Evolutionary conservation across 164 flowering plant species (phyloP).

Genomic region (Pachysandra terminalis): DNA sequence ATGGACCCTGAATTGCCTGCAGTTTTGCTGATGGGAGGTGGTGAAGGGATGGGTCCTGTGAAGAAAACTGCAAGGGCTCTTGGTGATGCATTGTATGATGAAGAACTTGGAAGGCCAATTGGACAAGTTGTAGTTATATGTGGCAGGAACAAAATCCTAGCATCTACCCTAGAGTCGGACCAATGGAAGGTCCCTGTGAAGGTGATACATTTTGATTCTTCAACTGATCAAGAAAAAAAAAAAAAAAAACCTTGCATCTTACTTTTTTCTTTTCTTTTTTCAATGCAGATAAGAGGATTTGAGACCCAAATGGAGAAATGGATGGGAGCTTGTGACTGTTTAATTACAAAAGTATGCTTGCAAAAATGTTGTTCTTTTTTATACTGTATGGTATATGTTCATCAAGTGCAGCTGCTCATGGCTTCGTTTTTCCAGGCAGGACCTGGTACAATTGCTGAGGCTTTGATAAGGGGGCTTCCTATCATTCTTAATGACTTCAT

Average conservation of each 20-base stretch:
- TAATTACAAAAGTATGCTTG: conserved; percentile 79
- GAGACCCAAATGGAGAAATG: conserved; percentile 1
- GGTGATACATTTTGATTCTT: conserved; percentile 35
- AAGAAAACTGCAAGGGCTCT: conserved; percentile 83
- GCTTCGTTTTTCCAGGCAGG: conserved; percentile 59
- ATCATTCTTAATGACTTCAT: conserved; percentile 94
- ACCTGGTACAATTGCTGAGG: conserved; percentile 97
- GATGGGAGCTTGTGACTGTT: conserved; percentile 16
- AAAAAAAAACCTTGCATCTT: no score
- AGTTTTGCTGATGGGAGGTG: conserved; percentile 95
- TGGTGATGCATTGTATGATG: conserved; percentile 61
- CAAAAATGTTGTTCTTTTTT: not conserved
- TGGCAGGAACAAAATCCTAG: conserved; percentile 74
- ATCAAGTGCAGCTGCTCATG: not conserved
- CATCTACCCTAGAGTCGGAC: conserved; percentile 48
- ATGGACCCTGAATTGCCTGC: conserved; percentile 86
- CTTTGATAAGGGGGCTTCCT: conserved; percentile 93
- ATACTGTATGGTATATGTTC: not conserved
- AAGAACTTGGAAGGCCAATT: conserved; percentile 54
- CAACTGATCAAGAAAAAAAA: not conserved
- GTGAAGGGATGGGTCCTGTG: conserved; percentile 99
- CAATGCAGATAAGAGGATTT: not conserved
- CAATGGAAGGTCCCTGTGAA: conserved; percentile 89
- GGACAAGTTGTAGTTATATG: conserved; percentile 82
- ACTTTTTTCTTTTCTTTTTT: not conserved